A percentile compares a stretch with the other conserved stretches of the same genome.
These are phyloP conservation scores for Stellera chamaejasme DNA, from an alignment of 345 rosid species.

Conservation along the genomic window DNA sequence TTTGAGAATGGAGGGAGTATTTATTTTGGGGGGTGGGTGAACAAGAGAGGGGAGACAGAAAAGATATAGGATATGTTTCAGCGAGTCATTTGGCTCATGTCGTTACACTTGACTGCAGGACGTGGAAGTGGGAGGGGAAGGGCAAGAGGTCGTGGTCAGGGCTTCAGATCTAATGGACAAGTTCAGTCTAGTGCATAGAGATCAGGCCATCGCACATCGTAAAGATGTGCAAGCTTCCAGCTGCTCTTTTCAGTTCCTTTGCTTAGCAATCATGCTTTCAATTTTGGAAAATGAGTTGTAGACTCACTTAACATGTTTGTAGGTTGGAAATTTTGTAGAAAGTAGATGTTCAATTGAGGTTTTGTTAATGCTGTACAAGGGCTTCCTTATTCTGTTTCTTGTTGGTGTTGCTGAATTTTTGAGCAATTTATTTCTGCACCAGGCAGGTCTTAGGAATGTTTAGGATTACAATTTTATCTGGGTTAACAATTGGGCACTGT, in stretches of 20 bases:
- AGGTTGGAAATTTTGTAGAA: slow-evolving; percentile 16
- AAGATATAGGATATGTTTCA: background rate
- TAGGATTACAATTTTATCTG: background rate
- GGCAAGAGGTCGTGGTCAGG: slow-evolving; percentile 11
- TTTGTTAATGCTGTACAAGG: slow-evolving; percentile 9
- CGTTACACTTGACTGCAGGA: slow-evolving; percentile 7
- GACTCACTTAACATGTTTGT: background rate
- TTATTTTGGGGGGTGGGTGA: too few relatives aligned
- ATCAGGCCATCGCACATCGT: background rate
- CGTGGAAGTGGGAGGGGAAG: slow-evolving; percentile 21
- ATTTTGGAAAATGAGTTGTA: background rate
- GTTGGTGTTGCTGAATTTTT: background rate
- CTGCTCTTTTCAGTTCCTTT: slow-evolving; percentile 3
- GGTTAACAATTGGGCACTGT: background rate
- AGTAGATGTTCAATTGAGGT: background rate
- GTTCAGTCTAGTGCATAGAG: slow-evolving; percentile 11
- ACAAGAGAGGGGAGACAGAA: too few relatives aligned
- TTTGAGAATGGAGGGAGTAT: too few relatives aligned
- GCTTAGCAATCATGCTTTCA: background rate
- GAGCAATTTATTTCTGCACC: background rate
- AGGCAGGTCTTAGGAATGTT: background rate
- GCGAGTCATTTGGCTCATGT: background rate
- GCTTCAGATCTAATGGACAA: slow-evolving; percentile 6
- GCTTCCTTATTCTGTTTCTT: background rate
- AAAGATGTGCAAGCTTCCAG: slow-evolving; percentile 2